Base-by-base conservation (phyloP, 306 rosid species). In the Lathyrus sativus region DNA sequence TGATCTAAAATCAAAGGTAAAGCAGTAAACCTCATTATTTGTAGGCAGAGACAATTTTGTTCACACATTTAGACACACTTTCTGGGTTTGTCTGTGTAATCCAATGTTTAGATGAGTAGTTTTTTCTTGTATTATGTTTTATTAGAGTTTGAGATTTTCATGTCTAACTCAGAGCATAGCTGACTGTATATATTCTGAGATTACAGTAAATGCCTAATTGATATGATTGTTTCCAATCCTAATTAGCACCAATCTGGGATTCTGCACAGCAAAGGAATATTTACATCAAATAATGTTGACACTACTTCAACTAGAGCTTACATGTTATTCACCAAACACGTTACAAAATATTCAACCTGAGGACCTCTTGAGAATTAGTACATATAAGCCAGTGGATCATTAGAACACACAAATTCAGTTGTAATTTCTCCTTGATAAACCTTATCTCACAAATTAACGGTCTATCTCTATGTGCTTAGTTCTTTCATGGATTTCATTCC, bases 1-100 rank as follows among this genome's bases (percentile, higher is more conserved):
- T 71, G 87, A 73, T 56, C 93, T 90, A 38, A 87, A 84, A 76
- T 71, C 86, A 3, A 90, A 90, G 95, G 95, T 85, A 81, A 22
- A 45, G 3, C 45, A 24, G 19, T 10, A 37, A 50, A 29, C 17
- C 37, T 4, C 14, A 51, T 38, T 11, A 39, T 7, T 63, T 28
- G 42, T 42, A 64, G 56, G 35, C 64, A 7, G 12, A 38, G 2
- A 17, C 39, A 12, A 59, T 22, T 7, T 7, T 71, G 48, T 9
- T 11, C n/a, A 31, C 33, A 11, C 45, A 59, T 44, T 44, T n/a
- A 24, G 50, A 14, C 56, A 7, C 8, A 4, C 5, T 22, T 39
- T 57, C 46, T 43, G 45, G 4, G 22, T 39, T 43, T 17, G n/a
- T 10, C 45, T 43, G 70, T 54, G 41, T 64, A 43, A n/a, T 48